These are phyloP conservation scores for Jamesozyma hellenica DNA, from an alignment of 805 yeast genomes.

Conservation along the genomic window DNA sequence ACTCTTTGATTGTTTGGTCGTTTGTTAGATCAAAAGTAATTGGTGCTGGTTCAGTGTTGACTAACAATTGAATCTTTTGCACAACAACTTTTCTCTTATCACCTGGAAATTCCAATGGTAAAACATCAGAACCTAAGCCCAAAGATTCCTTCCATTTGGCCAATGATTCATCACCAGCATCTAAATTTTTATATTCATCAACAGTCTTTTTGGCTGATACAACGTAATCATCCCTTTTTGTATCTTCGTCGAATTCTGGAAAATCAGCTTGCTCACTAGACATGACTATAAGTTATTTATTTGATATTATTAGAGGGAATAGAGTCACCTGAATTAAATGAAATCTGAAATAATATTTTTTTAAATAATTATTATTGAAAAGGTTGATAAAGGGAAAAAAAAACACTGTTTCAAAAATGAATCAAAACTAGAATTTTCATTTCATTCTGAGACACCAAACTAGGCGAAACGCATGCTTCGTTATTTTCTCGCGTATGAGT, in stretches of 20 bases:
- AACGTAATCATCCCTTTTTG: constrained; percentile 20
- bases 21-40: constrained; percentile 61
- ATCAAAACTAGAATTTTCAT: no score
- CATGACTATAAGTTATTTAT: constrained; percentile 8
- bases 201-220: constrained; percentile 58
- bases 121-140: constrained; percentile 55
- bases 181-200: constrained; percentile 71
- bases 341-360: no score
- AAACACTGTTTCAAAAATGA: no score
- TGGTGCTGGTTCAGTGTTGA: constrained; percentile 57
- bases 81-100: constrained; percentile 74
- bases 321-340: no score
- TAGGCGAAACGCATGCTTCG: no score
- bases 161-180: constrained; percentile 82
- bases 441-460: no score
- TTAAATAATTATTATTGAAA: no score
- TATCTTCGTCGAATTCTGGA: constrained; percentile 21
- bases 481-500: no score
- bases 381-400: no score
- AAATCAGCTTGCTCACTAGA: constrained; percentile 30
- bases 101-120: constrained; percentile 54
- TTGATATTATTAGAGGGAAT: no score
- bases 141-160: constrained; percentile 87
- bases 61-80: constrained; percentile 58
- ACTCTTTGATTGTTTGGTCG: constrained; percentile 43